phyloP scores from a whole-genome alignment of 148 eudicot species.

The Cornus controversa region DNA sequence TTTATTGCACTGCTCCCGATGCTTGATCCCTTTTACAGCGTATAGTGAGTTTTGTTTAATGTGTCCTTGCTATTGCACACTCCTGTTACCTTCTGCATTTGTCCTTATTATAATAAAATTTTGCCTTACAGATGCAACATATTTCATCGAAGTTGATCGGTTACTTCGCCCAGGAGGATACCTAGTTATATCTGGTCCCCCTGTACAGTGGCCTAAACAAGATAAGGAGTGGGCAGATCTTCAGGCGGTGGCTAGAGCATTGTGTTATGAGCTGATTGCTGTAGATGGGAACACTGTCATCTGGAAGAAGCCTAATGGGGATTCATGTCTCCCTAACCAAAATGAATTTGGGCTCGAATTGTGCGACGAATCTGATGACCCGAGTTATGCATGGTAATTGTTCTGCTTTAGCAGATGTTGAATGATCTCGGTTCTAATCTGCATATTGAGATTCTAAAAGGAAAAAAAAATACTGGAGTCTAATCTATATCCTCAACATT shows the following conservation, averaged over 20 bases:
- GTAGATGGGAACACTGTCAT: conserved; percentile 94
- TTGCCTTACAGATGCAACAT: conserved; percentile 79
- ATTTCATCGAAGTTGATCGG: conserved; percentile 93
- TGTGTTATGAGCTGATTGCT: conserved; percentile 91
- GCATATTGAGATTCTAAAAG: not conserved
- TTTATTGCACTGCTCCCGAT: conserved; percentile 96
- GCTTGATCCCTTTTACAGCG: conserved; percentile 96
- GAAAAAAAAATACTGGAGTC: too few relatives aligned
- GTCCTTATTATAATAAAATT: conserved; percentile 5
- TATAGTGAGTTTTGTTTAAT: conserved; percentile 62
- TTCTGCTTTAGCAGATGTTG: not conserved
- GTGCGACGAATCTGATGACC: conserved; percentile 80
- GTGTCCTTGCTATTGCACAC: not conserved
- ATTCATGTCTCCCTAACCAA: conserved; percentile 79
- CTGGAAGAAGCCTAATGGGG: conserved; percentile 85
- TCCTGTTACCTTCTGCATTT: conserved; percentile 2
- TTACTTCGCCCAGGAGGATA: conserved; percentile 97
- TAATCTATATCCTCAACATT: too few relatives aligned
- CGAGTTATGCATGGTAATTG: conserved; percentile 82
- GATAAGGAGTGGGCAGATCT: conserved; percentile 99
- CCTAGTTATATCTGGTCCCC: conserved; percentile 94
- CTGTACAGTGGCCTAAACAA: conserved; percentile 92
- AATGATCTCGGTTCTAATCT: not conserved
- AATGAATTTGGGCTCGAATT: conserved; percentile 77
- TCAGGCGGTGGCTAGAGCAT: conserved; percentile 87